phyloP scores from a whole-genome alignment of 768 basidiomycete genomes.

The Strobilomyces dryophilus region DNA sequence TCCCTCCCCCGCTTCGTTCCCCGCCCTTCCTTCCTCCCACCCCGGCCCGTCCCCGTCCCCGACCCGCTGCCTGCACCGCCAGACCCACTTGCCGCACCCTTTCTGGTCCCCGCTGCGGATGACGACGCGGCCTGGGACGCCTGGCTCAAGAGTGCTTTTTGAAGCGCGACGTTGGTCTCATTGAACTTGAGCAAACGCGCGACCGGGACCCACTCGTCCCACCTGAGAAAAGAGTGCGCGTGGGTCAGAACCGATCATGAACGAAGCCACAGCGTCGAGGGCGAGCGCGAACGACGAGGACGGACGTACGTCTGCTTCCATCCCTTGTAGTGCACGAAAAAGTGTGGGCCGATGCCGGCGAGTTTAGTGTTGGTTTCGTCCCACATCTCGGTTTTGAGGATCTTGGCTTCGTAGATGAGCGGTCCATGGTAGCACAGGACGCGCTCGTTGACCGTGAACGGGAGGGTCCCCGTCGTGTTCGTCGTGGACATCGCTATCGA shows the following conservation, averaged over 20 bases:
- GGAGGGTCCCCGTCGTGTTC: conserved; percentile 9
- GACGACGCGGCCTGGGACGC: conserved; percentile 40
- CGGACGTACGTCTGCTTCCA: conserved; percentile 91
- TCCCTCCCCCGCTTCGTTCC: conserved; percentile 73
- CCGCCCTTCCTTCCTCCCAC: conserved; percentile 54
- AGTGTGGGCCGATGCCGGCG: conserved; percentile 70
- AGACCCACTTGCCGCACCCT: conserved; percentile 18
- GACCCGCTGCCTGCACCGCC: conserved; percentile 27
- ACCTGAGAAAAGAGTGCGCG: conserved; percentile 1
- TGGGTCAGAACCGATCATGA: neutral
- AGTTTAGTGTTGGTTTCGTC: conserved; percentile 59
- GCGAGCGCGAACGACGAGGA: neutral
- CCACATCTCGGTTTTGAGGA: conserved; percentile 66
- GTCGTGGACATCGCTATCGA: conserved; percentile 11
- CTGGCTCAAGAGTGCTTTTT: conserved; percentile 59
- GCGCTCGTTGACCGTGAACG: conserved; percentile 63
- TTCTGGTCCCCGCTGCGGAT: conserved; percentile 29
- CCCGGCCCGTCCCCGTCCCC: conserved; percentile 25
- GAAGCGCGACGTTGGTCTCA: conserved; percentile 72
- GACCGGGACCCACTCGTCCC: conserved; percentile 68
- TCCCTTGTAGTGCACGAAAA: conserved; percentile 97
- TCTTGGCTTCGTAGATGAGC: conserved; percentile 91
- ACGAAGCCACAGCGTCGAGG: neutral
- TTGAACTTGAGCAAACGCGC: conserved; percentile 78
- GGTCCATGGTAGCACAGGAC: conserved; percentile 95